Conservation (phyloP, 352 stramenopile species). For the Phytophthora chlamydospora region DNA sequence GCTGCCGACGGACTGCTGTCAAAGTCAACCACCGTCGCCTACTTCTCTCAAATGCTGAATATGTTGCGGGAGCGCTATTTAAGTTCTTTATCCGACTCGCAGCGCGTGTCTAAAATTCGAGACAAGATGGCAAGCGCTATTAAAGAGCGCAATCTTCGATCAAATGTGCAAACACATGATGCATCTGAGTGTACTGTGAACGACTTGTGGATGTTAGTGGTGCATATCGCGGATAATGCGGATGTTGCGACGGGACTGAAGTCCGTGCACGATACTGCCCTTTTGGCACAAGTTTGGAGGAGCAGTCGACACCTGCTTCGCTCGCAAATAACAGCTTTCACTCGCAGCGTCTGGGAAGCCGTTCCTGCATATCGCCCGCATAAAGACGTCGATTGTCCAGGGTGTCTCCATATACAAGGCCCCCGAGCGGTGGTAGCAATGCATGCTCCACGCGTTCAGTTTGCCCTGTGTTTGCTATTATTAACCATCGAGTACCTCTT, state of each 20-base stretch:
- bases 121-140: conserved; percentile 34
- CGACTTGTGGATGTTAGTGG: conserved; percentile 18
- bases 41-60: too few relatives aligned
- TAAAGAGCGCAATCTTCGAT: conserved; percentile 25
- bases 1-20: too few relatives aligned
- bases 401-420: conserved; percentile 19
- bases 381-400: not conserved
- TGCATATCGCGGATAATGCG: conserved; percentile 6
- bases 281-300: conserved; percentile 7
- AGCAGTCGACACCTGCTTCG: conserved; percentile 28
- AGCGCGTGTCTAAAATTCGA: conserved; percentile 8
- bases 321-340: conserved; percentile 23
- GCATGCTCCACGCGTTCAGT: conserved; percentile 21
- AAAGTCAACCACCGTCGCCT: too few relatives aligned
- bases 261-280: too few relatives aligned
- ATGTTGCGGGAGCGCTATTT: too few relatives aligned
- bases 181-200: conserved; percentile 21
- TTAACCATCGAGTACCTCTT: conserved; percentile 13
- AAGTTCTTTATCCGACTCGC: conserved; percentile 3
- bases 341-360: conserved; percentile 10
- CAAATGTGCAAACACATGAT: conserved; percentile 22
- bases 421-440: conserved; percentile 16
- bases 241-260: too few relatives aligned
- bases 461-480: conserved; percentile 12
- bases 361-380: conserved; percentile 7